Conservation (phyloP, 805 yeast genomes). For the Saccharomycopsis schoenii region DNA sequence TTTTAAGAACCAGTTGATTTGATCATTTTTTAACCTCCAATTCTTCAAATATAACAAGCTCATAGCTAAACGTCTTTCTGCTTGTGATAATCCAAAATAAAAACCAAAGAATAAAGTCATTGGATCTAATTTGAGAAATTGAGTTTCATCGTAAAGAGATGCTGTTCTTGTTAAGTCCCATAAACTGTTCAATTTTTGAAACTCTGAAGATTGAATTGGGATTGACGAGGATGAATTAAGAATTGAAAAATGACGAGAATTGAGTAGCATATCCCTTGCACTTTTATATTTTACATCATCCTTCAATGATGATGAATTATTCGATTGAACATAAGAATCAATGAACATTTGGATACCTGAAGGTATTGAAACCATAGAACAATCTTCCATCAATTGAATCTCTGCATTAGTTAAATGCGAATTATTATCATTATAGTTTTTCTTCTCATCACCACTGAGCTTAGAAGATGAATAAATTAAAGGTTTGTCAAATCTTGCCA, state of each 20-base stretch:
- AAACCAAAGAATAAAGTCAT: constrained; percentile 16
- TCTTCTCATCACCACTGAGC: not conserved
- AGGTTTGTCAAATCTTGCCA: not conserved
- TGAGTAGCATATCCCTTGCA: constrained; percentile 4
- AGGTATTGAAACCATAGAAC: constrained; percentile 17
- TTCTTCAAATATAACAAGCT: constrained; percentile 13
- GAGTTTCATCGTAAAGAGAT: constrained; percentile 1
- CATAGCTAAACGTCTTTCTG: constrained; percentile 12
- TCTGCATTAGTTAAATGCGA: not conserved
- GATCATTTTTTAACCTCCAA: constrained; percentile 14
- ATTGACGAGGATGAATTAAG: not conserved
- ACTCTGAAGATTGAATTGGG: constrained; percentile 12
- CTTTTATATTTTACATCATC: not conserved
- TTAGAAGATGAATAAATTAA: not conserved
- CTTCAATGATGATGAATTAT: not conserved
- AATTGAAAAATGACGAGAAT: not conserved
- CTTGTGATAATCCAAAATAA: constrained; percentile 12
- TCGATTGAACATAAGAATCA: constrained; percentile 20
- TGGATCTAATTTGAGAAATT: constrained; percentile 6
- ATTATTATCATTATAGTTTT: not conserved
- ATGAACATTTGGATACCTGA: constrained; percentile 27
- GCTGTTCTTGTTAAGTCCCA: not conserved
- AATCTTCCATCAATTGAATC: constrained; percentile 5
- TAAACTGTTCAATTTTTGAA: not conserved
- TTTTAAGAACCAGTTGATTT: constrained; percentile 12